Base-by-base conservation (phyloP, 2,329 filamentous ascomycete genomes). In the Fusarium chlamydosporum region DNA sequence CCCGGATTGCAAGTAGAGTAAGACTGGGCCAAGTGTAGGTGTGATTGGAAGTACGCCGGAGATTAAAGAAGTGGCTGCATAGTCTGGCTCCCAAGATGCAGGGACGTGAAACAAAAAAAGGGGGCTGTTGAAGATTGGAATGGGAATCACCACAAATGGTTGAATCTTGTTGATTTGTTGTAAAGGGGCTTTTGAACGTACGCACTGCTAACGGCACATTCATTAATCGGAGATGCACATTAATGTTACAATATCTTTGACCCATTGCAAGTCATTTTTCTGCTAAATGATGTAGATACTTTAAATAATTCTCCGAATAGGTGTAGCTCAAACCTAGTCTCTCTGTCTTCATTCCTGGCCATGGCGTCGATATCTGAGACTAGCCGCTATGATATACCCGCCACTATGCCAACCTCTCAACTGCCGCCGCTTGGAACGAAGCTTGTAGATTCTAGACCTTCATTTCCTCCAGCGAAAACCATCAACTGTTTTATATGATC, bases 1-100 rank as follows among this genome's bases (percentile, higher is more conserved):
- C 38, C 68, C 68, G 13, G 50, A 47, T 27, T 74, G 72, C 18
- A 55, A 64, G 51, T 55, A 56, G 33, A 16, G 12, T 29, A n/a
- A 51, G 31, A 31, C 11, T 27, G 51, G 41, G 12, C 23, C 31
- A 61, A 16, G 18, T 23, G 38, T 31, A 26, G 16, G 6, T 4
- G 48, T 43, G 51, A 45, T 40, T 51, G 56, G 45, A 7, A 27
- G 26, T 43, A 26, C 6, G 16, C 29, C n/a, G 26, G 29, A 9
- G n/a, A 1, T 4, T 7, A 2, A 40, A 12, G n/a, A 6, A 11
- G 20, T 27, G 15, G 43, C 16, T 50, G 26, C 13, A 20, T 46
- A 6, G 13, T 18, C n/a, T 9, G 26, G 13, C 3, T 27, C 34
- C 10, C 11, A 9, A 10, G 48, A 26, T 23, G 12, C 11, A 12